Percentiles rank a stretch among this genome's conserved stretches.
phyloP scores from a whole-genome alignment of 2,329 filamentous ascomycete genomes.

The Fusarium domesticum region DNA sequence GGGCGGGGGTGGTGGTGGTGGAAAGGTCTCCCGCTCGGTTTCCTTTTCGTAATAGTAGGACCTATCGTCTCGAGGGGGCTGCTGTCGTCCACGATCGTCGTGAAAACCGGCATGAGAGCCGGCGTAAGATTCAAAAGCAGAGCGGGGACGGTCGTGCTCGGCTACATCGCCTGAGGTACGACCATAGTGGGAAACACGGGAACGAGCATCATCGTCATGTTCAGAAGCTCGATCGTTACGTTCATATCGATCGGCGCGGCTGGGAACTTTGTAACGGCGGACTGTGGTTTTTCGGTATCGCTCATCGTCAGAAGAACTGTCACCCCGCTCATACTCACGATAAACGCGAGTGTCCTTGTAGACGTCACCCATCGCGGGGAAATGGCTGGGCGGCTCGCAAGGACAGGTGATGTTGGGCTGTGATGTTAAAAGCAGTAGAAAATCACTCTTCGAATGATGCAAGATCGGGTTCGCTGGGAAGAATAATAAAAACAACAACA shows the following conservation, averaged over 20 bases:
- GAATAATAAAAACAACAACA: constrained; percentile 18
- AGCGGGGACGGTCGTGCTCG: constrained; percentile 49
- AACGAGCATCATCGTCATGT: constrained; percentile 45
- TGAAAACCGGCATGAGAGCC: constrained; percentile 42
- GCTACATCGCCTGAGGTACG: constrained; percentile 44
- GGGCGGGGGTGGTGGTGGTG: constrained; percentile 21
- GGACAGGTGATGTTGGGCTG: constrained; percentile 11
- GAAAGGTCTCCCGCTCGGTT: constrained; percentile 23
- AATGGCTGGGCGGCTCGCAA: constrained; percentile 16
- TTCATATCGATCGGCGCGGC: constrained; percentile 41
- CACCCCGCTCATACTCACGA: constrained; percentile 33
- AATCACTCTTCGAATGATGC: constrained; percentile 1
- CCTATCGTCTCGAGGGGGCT: constrained; percentile 12
- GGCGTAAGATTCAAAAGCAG: constrained; percentile 44
- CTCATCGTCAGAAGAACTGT: constrained; percentile 43
- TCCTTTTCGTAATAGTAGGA: constrained; percentile 25
- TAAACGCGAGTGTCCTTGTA: constrained; percentile 35
- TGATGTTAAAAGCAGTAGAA: constrained; percentile 4
- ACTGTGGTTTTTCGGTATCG: constrained; percentile 47
- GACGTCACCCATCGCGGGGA: constrained; percentile 35
- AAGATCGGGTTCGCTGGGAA: constrained; percentile 1
- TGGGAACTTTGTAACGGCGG: constrained; percentile 51
- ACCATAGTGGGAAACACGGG: constrained; percentile 40
- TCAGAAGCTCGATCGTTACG: constrained; percentile 40
- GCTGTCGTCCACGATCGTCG: constrained; percentile 43